Conservation (phyloP, 768 basidiomycete genomes). For the Hericium alpestre region DNA sequence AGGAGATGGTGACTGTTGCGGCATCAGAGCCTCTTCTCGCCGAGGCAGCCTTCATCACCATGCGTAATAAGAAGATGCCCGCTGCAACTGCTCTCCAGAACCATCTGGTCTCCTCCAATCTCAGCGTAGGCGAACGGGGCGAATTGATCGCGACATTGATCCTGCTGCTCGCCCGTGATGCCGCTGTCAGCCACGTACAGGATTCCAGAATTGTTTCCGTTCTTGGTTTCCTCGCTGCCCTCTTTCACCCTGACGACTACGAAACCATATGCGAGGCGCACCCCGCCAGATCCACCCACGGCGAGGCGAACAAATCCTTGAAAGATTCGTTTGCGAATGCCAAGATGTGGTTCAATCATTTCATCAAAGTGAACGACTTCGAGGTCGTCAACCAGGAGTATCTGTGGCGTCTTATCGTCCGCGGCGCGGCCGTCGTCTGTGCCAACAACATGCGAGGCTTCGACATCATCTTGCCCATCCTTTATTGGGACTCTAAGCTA, state of each 20-base stretch:
- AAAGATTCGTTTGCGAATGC: not conserved
- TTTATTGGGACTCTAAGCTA: conserved; percentile 6
- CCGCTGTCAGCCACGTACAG: conserved; percentile 4
- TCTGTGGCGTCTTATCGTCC: conserved; percentile 15
- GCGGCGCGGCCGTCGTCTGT: conserved; percentile 22
- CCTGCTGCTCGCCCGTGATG: conserved; percentile 17
- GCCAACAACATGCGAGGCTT: conserved; percentile 14
- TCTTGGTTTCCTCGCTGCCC: not conserved
- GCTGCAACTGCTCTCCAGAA: not conserved
- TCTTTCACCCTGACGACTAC: not conserved
- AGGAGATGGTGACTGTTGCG: conserved; percentile 15
- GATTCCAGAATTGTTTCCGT: not conserved
- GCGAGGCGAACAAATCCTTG: not conserved
- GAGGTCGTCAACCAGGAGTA: conserved; percentile 12
- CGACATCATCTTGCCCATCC: conserved; percentile 19
- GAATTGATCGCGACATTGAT: conserved; percentile 15
- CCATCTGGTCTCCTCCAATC: not conserved
- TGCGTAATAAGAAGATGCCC: conserved; percentile 2
- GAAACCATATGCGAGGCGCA: no score
- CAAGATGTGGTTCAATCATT: conserved; percentile 22
- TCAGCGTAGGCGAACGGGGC: conserved; percentile 17
- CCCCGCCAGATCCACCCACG: not conserved
- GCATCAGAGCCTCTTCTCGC: conserved; percentile 21
- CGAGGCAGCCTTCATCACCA: conserved; percentile 17
- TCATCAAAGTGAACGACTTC: conserved; percentile 18